Base-by-base conservation (phyloP, 2,329 filamentous ascomycete genomes). In the Tolypocladium ophioglossoides region DNA sequence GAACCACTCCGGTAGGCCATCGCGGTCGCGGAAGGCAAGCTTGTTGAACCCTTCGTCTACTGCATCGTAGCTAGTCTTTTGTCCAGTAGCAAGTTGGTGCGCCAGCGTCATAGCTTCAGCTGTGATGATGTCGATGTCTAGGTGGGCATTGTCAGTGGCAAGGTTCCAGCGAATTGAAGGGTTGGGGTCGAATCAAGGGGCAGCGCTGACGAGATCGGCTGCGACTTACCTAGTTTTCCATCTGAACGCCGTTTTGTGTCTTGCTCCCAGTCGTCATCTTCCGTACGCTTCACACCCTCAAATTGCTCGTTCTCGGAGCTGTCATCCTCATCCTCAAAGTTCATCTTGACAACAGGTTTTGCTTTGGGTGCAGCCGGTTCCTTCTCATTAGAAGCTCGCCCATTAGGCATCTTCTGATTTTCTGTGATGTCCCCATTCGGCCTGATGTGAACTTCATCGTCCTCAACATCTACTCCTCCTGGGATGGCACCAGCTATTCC, bases 91-190 rank as follows among this genome's bases (percentile, higher is more conserved):
- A 56, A 99, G 85, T 66, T 90, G 83, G 60, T 97, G 94, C 0
- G 94, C 95, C 18, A 99, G 79, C 0, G 92, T 95, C 94, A 99
- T 99, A 59, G 95, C 94, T 76, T 99, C 94, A 6, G 91, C 94
- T n/a, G 94, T 99, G 66, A 97, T 95, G 64, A 99, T 97, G 68
- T 97, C 91, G 71, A 99, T 95, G 67, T 96, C 91, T 79, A 38
- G 53, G 32, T 32, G 27, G 54, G 48, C 53, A 65, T 62, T 67
- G 65, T 60, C 51, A 58, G 54, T 30, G 24, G 22, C 35, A 12
- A 27, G 35, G 7, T 2, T 40, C 50, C 18, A 47, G 11, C 16
- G 4, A 6, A 34, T 48, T 2, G 27, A 14, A 16, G 41, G 22
- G 10, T 18, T 18, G 38, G 18, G 8, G 18, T 1, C 3, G 16